phyloP scores from a whole-genome alignment of 768 basidiomycete species.

The Leccinellum luteum region DNA sequence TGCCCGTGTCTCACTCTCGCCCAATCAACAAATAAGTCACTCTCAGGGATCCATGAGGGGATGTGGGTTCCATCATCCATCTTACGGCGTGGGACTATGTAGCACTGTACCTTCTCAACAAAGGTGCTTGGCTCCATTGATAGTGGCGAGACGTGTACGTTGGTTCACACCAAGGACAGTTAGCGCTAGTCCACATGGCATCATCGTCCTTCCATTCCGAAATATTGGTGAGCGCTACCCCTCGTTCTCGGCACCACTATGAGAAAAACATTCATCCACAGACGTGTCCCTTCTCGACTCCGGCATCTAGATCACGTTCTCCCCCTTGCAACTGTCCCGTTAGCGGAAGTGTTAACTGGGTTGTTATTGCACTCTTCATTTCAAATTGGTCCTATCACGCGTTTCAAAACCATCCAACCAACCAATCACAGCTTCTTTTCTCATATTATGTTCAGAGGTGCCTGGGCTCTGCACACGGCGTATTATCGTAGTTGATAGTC shows the following conservation, averaged over 20 bases:
- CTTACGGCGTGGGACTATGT: neutral
- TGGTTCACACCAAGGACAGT: neutral
- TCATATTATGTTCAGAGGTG: neutral
- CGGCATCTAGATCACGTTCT: neutral
- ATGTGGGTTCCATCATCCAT: neutral
- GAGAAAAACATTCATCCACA: neutral
- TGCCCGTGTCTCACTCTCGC: neutral
- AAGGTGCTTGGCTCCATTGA: neutral
- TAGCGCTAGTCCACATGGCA: neutral
- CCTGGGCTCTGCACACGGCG: neutral
- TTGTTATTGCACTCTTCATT: neutral
- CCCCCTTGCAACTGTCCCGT: neutral
- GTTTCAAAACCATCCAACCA: neutral
- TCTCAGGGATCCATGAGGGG: too few relatives aligned
- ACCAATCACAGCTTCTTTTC: neutral
- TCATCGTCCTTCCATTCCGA: neutral
- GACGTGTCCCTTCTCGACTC: neutral
- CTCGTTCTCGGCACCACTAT: neutral
- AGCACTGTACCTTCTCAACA: neutral
- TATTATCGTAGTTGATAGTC: neutral
- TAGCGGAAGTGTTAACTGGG: neutral
- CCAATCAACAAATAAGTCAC: neutral
- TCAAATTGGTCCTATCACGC: neutral
- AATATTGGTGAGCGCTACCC: neutral
- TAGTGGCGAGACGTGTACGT: neutral